Base-by-base conservation (phyloP, 441 rosid species). In the Theobroma grandiflorum region DNA sequence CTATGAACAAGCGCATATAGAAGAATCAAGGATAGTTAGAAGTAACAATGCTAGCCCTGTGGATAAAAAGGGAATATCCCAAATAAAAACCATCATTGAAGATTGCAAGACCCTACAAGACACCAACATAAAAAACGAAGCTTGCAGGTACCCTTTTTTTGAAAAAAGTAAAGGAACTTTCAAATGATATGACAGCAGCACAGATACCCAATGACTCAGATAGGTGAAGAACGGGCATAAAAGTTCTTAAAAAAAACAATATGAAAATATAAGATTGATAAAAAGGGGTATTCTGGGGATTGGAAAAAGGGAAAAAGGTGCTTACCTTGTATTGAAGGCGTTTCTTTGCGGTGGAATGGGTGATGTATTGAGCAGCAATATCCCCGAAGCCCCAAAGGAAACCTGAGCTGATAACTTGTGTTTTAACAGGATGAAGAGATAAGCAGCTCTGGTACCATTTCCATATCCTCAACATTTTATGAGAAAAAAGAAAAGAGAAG, bases 371-470 rank as follows among this genome's bases (percentile, higher is more conserved):
- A 75, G 98, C 99, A 63, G 97, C 89, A 80, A 97, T 86, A 87
- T 97, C 98, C 79, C 98, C 98, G 57, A 86, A 77, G 84, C 95
- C 94, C 99, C 99, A 97, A 4, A 97, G 93, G 68, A 92, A 76
- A 16, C 98, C 99, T 37, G 98, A 97, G 86, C 98, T 94, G 68
- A 97, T 82, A 69, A 93, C 87, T 83, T 97, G 99, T 61, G 98
- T 95, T 90, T 95, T 95, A 71, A 97, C 80, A 0, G 99, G 97
- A 76, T 94, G 92, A 72, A 86, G 80, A 49, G 91, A 70, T 49
- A 97, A 76, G 84, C 97, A 92, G 61, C 82, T 87, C 82, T 95
- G 95, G 86, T 97, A 95, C 95, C 96, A 95, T 87, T 84, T 91
- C 99, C 98, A 97, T 69, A 93, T 85, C 88, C 91, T 91, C 80